Evolutionary conservation across 163 green algal species (phyloP), one percentile per base, ranked within the genome.

Genomic region (Prototheca wickerhamii): DNA sequence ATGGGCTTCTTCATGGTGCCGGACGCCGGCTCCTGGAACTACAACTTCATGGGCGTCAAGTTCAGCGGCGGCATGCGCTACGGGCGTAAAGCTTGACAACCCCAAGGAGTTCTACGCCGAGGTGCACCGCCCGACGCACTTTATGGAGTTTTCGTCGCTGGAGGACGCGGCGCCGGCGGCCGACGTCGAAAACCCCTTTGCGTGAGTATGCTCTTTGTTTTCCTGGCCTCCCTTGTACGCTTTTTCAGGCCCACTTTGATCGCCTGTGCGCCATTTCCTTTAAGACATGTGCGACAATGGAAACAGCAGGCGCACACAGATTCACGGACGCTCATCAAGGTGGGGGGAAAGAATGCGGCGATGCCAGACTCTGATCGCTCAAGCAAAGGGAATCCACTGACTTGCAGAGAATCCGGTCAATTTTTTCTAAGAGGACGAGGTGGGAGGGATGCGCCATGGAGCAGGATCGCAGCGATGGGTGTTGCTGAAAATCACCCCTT

Each of bases 1-100:
- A 93, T 97, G 82, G 93, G 93, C 73, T 98, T 96, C 68, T 95
- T 68, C 57, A 94, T 97, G 89, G 81, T 93, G 37, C 93, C 93
- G 2, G 91, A 98, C 71, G 78, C 84, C 21, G 87, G 86, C 51
- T 79, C 68, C 65, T 98, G 92, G 92, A 99, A 99, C 77, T 99
- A 95, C 82, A 97, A 97, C 76, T 98, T 98, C 80, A 89, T 90
- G 66, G 89, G 89, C 44, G 87, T 94, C 29, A 94, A 94, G 81
- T 87, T 90, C 82, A 82, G 63, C 26, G 59, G 77, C 37, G 77
- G 46, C 63, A 92, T 90, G 78, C 82, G 77, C 70, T 99, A 97
- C 71, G 82, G 83, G n/a, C 0, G 68, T 98, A 26, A 83, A 82
- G 69, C 79, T 98, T 50, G 74, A 82, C 40, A 96, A 97, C 68